These are phyloP conservation scores for Magnaporthales sp. DNA, from an alignment of 2,329 filamentous ascomycete species.

Conservation along the genomic window DNA sequence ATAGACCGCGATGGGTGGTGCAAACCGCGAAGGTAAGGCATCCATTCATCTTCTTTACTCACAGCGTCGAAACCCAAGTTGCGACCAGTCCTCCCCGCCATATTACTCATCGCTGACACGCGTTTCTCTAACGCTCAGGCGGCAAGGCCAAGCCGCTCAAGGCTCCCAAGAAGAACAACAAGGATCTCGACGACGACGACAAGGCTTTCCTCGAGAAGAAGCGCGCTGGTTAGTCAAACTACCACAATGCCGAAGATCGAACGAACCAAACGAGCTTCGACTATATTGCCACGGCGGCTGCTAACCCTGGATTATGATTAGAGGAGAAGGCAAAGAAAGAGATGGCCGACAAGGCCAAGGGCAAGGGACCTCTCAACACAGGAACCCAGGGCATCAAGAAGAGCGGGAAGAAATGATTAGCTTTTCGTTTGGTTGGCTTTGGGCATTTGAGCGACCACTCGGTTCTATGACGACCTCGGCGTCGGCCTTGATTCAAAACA, in stretches of 20 bases:
- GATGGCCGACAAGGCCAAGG: constrained; percentile 69
- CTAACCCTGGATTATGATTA: constrained; percentile 20
- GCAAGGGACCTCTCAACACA: constrained; percentile 81
- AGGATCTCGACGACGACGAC: constrained; percentile 83
- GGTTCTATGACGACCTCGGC: neutral
- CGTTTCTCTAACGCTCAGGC: constrained; percentile 35
- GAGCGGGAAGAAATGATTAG: constrained; percentile 82
- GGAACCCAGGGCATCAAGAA: constrained; percentile 93
- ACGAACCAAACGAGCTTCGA: neutral
- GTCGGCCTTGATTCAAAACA: neutral
- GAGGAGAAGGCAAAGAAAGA: constrained; percentile 84
- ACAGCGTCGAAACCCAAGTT: neutral
- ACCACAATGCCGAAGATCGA: neutral
- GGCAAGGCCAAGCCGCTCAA: constrained; percentile 82
- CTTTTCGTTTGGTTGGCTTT: neutral
- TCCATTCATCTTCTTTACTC: too few species aligned
- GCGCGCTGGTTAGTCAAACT: constrained; percentile 57
- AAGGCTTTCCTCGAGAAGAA: constrained; percentile 76
- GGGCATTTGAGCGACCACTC: neutral
- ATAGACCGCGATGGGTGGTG: constrained; percentile 47
- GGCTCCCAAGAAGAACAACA: constrained; percentile 75
- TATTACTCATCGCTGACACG: neutral
- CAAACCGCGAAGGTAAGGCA: constrained; percentile 53
- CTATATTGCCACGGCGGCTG: neutral
- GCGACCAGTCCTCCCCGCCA: neutral